Base-by-base conservation (phyloP, 2,329 filamentous ascomycete species). In the Alternaria alternata region DNA sequence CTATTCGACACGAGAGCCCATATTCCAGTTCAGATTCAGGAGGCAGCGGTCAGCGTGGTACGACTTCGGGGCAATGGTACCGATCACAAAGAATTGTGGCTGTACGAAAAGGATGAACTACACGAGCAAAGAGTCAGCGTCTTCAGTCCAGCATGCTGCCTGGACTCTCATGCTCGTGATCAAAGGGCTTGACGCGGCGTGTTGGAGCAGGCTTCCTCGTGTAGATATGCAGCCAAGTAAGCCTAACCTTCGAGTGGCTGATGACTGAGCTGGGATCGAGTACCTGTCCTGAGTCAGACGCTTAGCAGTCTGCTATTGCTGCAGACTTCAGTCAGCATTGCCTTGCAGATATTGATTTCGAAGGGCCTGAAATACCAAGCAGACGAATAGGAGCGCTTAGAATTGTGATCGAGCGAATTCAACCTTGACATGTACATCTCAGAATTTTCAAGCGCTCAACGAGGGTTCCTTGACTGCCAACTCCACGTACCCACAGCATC, bases 211-310 rank as follows among this genome's bases (percentile, higher is more conserved):
- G 46, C 46, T n/a, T 49, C 22, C 14, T 26, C 20, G 30, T 38
- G 20, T 38, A 22, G 22, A 32, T 38, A 22, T 22, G 32, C 34
- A 36, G 46, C 30, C 46, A 36, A 34, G 46, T 48, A 36, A 48
- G 46, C 46, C 30, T 36, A 8, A 20, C 7, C 7, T 48, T 22
- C 20, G 30, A 48, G 30, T 48, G 46, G 46, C 20, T 49, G 32
- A 49, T 49, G 46, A 49, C 46, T 49, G 32, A 38, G 34, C 32
- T 36, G 46, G 46, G 46, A 36, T 49, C 46, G 20, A 48, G 46
- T 48, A 18, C 46, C 30, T 36, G 18, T n/a, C 46, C 20, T 16
- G 46, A 48, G 46, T 48, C 46, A 48, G 32, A 36, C 30, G 12
- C 4, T 7, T n/a, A 22, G 20, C 20, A 49, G 46, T 32, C 30